Conservation (phyloP, 1,284 basidiomycete genomes). For the Trametes pubescens region DNA sequence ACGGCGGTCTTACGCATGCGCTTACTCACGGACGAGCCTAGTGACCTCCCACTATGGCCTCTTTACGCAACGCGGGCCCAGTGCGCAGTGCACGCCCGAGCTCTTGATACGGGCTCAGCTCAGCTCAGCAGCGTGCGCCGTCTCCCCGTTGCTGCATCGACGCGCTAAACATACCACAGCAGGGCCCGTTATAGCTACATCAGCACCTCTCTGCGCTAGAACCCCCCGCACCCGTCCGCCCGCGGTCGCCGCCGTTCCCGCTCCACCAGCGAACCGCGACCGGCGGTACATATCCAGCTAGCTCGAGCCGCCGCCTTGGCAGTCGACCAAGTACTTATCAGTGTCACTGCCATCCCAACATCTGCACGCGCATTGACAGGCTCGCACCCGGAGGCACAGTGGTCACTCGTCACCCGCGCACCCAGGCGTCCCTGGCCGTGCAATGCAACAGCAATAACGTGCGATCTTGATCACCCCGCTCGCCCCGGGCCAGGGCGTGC, state of each 20-base stretch:
- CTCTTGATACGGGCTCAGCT: neutral
- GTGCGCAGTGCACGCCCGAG: neutral
- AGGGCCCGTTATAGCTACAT: neutral
- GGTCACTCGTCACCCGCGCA: too few relatives aligned
- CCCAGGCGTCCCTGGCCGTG: too few relatives aligned
- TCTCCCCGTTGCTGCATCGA: neutral
- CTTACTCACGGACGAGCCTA: neutral
- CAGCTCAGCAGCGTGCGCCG: neutral
- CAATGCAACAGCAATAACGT: too few relatives aligned
- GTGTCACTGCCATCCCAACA: too few relatives aligned
- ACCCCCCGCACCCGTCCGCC: neutral
- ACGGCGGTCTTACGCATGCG: neutral
- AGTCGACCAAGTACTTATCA: too few relatives aligned
- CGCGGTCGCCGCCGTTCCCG: neutral
- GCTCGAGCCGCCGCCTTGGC: neutral
- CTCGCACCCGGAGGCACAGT: too few relatives aligned
- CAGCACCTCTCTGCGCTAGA: neutral
- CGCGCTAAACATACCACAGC: neutral
- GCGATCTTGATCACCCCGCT: conserved; percentile 7
- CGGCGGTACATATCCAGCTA: neutral
- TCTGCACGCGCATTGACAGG: too few relatives aligned
- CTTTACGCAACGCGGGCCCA: neutral
- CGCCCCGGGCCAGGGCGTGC: neutral
- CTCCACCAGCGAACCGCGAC: neutral
- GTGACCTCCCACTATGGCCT: neutral